Conservation (phyloP, 352 stramenopile genomes). For the Globisporangium megalacanthum region DNA sequence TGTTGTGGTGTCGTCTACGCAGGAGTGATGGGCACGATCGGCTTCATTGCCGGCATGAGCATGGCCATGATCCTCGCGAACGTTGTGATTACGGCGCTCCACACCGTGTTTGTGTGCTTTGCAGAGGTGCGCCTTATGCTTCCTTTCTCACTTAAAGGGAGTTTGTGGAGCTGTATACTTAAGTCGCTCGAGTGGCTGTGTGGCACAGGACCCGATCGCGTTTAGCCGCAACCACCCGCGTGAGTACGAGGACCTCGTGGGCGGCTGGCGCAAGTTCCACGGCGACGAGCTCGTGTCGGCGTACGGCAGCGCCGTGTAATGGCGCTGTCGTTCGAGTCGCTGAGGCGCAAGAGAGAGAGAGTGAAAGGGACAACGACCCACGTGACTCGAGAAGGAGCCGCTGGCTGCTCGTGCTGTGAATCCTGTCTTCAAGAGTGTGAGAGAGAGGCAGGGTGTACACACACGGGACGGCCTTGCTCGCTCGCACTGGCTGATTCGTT, state of each 20-base stretch:
- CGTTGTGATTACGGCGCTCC: constrained; percentile 75
- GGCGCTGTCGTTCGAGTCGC: not conserved
- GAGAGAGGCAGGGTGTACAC: not conserved
- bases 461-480: not conserved
- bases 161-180: not conserved
- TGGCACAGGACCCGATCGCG: constrained; percentile 54
- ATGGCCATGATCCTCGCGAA: constrained; percentile 83
- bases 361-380: no score
- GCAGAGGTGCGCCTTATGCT: constrained; percentile 47
- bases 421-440: not conserved
- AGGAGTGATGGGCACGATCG: constrained; percentile 50
- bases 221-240: constrained; percentile 80
- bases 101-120: constrained; percentile 88
- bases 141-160: not conserved
- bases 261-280: constrained; percentile 79
- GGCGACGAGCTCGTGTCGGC: constrained; percentile 60
- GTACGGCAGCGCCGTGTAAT: constrained; percentile 70
- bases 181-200: constrained; percentile 2
- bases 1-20: not conserved
- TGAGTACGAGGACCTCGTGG: constrained; percentile 74
- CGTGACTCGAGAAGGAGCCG: no score
- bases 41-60: constrained; percentile 76
- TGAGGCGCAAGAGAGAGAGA: not conserved
- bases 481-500: not conserved
- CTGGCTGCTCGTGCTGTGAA: no score